Evolutionary conservation across 345 rosid species (phyloP), one percentile per base, ranked within the genome.

Genomic region (Moringa oleifera): DNA sequence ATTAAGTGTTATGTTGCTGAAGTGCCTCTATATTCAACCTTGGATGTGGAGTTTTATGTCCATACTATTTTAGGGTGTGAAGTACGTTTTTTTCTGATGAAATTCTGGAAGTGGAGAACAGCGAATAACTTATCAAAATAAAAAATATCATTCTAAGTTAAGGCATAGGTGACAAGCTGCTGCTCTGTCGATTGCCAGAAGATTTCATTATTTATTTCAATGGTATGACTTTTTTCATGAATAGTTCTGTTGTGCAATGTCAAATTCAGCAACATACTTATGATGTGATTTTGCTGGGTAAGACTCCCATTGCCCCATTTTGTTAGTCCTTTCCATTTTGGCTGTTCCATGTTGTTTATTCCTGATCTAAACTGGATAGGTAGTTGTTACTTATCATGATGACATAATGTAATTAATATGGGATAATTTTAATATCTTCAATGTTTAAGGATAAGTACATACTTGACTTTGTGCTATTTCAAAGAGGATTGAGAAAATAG

Each of bases 11-110:
- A 53, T 54, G 51, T n/a, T 58, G 20, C 52, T 20, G 31, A 47
- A 61, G 70, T 55, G 15, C 28, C 25, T 22, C 62, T 47, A 60
- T 47, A 22, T 55, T 63, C 55, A 66, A 55, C 45, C 45, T 25
- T 20, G 55, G 65, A 60, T 41, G 12, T 41, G 16, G 47, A 41
- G 13, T 41, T 41, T 41, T 41, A 41, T 41, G 47, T 41, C 16
- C 47, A 41, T 41, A 4, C 1, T 41, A 7, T 41, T 41, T 11
- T 41, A 7, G 3, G 33, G 17, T 41, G 2, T 7, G 16, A 4
- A 5, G 9, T 41, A 41, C 47, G 1, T 41, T 9, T 41, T 4
- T 41, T 15, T 41, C 47, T 5, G 47, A 41, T 41, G 47, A 41
- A 15, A 7, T 7, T 41, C 47, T 41, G 47, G 47, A 11, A 41